These are phyloP conservation scores for Trichophaea hybrida DNA, from an alignment of 2,329 filamentous ascomycete species.

Conservation along the genomic window DNA sequence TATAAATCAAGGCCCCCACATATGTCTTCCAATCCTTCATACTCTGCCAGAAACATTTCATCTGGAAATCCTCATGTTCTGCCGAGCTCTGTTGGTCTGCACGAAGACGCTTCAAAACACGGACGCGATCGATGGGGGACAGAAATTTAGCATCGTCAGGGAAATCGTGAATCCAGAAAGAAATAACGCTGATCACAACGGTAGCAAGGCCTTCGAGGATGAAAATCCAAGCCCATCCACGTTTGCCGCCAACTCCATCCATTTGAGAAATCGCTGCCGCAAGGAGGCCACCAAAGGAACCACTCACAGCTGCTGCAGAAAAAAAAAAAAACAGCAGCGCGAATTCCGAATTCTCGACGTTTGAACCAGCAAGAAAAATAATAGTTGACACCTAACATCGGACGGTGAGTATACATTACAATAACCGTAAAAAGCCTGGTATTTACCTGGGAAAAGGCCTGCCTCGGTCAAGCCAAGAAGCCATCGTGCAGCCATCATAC, in stretches of 20 bases:
- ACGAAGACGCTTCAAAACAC: constrained; percentile 57
- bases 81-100: constrained; percentile 61
- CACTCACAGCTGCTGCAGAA: constrained; percentile 63
- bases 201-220: constrained; percentile 58
- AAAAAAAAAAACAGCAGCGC: constrained; percentile 56
- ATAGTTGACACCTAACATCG: constrained; percentile 46
- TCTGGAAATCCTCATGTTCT: constrained; percentile 59
- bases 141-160: constrained; percentile 64
- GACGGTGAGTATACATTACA: not conserved
- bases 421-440: not conserved
- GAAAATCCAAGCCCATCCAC: constrained; percentile 53
- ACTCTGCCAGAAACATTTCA: constrained; percentile 55
- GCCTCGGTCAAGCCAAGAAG: constrained; percentile 63
- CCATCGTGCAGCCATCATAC: constrained; percentile 50
- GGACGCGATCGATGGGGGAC: constrained; percentile 50
- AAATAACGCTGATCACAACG: constrained; percentile 49
- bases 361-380: constrained; percentile 78
- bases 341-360: constrained; percentile 62
- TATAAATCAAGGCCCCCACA: constrained; percentile 40
- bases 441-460: constrained; percentile 41
- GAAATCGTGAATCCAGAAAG: constrained; percentile 71
- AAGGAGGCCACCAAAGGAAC: constrained; percentile 61
- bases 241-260: constrained; percentile 44
- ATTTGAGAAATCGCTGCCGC: constrained; percentile 58
- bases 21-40: constrained; percentile 78